These are phyloP conservation scores for Leucocoprinus leucothites DNA, from an alignment of 768 basidiomycete species.

Conservation along the genomic window DNA sequence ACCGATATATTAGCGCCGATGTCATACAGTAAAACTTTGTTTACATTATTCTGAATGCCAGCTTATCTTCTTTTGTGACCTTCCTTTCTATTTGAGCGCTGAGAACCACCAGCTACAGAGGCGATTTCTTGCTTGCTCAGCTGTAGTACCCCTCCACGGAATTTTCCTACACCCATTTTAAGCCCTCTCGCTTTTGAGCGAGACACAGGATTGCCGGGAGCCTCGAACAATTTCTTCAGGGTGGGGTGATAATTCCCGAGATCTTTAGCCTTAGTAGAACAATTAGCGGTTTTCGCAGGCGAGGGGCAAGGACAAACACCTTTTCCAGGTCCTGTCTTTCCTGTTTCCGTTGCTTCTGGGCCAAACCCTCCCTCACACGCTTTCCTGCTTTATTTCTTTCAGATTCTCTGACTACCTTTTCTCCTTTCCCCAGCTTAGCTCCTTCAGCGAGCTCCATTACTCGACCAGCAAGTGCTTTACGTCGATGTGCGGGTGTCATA, in stretches of 20 bases:
- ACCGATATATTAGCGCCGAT: neutral
- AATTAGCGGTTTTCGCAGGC: neutral
- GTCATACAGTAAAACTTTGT: neutral
- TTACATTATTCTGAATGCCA: neutral
- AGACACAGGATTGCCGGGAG: slow-evolving; percentile 22
- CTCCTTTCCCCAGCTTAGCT: slow-evolving; percentile 74
- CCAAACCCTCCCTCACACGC: slow-evolving; percentile 67
- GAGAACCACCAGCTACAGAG: slow-evolving; percentile 24
- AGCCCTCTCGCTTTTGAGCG: slow-evolving; percentile 64
- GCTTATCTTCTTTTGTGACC: slow-evolving; percentile 17
- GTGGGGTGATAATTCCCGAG: slow-evolving; percentile 82
- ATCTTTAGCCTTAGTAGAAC: slow-evolving; percentile 63
- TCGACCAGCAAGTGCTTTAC: slow-evolving; percentile 75
- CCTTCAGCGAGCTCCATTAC: slow-evolving; percentile 68
- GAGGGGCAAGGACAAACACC: slow-evolving; percentile 41
- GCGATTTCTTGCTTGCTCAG: slow-evolving; percentile 63
- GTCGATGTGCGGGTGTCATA: slow-evolving; percentile 61
- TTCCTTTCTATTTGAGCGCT: slow-evolving; percentile 18
- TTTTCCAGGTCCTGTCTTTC: slow-evolving; percentile 59
- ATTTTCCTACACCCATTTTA: slow-evolving; percentile 77
- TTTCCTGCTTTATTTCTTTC: slow-evolving; percentile 74
- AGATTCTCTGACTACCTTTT: slow-evolving; percentile 51
- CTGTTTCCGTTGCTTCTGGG: slow-evolving; percentile 57
- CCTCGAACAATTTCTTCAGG: slow-evolving; percentile 61
- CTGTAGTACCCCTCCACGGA: slow-evolving; percentile 63